These are phyloP conservation scores for Crucihimalaya himalaica DNA, from an alignment of 345 rosid genomes.

Conservation along the genomic window DNA sequence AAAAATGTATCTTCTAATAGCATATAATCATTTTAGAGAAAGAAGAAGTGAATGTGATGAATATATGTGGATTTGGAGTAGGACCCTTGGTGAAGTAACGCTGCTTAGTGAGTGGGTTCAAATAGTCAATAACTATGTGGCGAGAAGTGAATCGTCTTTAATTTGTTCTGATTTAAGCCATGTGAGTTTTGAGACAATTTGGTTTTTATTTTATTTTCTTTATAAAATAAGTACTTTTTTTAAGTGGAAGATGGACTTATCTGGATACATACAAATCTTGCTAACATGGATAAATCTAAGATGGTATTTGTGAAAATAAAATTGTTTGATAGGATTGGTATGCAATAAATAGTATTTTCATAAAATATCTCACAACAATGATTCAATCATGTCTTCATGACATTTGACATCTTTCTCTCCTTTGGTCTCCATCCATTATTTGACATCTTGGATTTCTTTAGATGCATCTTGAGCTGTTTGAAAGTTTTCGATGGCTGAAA, in stretches of 20 bases:
- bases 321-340: not conserved
- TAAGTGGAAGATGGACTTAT: constrained; percentile 16
- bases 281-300: constrained; percentile 3
- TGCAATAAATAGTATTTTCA: not conserved
- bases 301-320: not conserved
- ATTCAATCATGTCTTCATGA: not conserved
- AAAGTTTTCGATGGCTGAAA: not conserved
- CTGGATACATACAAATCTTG: not conserved
- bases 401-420: not conserved
- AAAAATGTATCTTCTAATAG: constrained; percentile 14
- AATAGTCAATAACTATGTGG: constrained; percentile 23
- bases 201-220: not conserved
- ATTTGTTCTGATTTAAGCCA: constrained; percentile 28
- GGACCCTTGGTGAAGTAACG: constrained; percentile 28
- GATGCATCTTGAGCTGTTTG: not conserved
- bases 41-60: constrained; percentile 2
- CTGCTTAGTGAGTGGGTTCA: constrained; percentile 13
- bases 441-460: not conserved
- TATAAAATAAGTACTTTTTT: not conserved
- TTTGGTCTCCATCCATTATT: not conserved
- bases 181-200: constrained; percentile 18
- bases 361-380: not conserved
- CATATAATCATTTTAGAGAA: constrained; percentile 5
- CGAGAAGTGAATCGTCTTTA: constrained; percentile 19
- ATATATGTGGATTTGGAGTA: constrained; percentile 12